phyloP scores from a whole-genome alignment of 1,284 basidiomycete genomes.

The Ustilago vetiveriae region DNA sequence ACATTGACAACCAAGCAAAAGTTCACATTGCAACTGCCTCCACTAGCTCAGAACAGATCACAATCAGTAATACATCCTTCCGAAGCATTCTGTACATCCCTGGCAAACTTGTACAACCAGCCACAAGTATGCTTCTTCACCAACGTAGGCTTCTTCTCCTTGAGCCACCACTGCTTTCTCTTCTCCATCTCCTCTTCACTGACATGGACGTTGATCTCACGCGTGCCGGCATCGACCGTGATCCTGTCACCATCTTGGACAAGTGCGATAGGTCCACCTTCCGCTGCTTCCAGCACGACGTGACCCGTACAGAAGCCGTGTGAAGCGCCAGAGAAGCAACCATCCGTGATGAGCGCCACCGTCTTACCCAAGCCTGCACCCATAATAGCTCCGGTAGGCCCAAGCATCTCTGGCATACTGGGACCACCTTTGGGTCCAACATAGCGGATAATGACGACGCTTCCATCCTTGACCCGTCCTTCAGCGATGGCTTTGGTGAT shows the following conservation, averaged over 20 bases:
- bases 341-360: conserved; percentile 94
- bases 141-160: conserved; percentile 33
- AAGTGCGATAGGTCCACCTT: conserved; percentile 88
- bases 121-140: conserved; percentile 42
- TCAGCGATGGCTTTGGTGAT: conserved; percentile 85
- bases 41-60: conserved; percentile 23
- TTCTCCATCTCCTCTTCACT: conserved; percentile 19
- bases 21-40: no score
- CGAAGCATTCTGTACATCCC: conserved; percentile 47
- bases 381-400: conserved; percentile 69
- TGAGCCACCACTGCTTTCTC: conserved; percentile 36
- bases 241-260: conserved; percentile 87
- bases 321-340: conserved; percentile 87
- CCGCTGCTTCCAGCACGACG: conserved; percentile 89
- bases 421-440: conserved; percentile 89
- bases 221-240: conserved; percentile 73
- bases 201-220: conserved; percentile 51
- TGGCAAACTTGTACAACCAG: conserved; percentile 45
- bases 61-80: conserved; percentile 48
- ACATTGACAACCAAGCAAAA: no score
- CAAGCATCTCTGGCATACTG: conserved; percentile 96
- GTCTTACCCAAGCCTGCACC: conserved; percentile 90
- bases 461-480: conserved; percentile 85
- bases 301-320: conserved; percentile 84
- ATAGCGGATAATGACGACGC: conserved; percentile 88